These are phyloP conservation scores for Aegilops tauschii DNA, from an alignment of 176 grass and related monocot species.

Conservation along the genomic window DNA sequence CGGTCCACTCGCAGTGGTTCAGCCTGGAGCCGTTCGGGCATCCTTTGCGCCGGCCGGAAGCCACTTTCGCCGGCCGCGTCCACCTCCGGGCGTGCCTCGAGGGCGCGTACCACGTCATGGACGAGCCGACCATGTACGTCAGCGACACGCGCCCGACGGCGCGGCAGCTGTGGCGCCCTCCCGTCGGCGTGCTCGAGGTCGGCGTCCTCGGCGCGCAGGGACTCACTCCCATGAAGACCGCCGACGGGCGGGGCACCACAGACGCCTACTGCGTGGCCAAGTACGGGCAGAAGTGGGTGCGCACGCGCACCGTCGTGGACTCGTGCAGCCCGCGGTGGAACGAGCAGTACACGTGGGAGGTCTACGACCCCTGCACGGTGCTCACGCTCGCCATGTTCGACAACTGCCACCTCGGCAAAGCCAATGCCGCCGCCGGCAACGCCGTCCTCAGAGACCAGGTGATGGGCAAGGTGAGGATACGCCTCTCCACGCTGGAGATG, in stretches of 20 bases:
- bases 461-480: slow-evolving; percentile 80
- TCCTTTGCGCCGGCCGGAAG: not conserved
- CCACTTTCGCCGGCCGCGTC: slow-evolving; percentile 37
- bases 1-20: slow-evolving; percentile 68
- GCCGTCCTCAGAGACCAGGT: slow-evolving; percentile 22
- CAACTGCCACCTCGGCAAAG: slow-evolving; percentile 44
- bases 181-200: slow-evolving; percentile 67
- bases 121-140: slow-evolving; percentile 70
- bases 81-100: slow-evolving; percentile 76
- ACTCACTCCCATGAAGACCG: slow-evolving; percentile 56
- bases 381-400: slow-evolving; percentile 82
- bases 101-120: slow-evolving; percentile 82
- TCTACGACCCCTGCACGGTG: slow-evolving; percentile 77
- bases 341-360: slow-evolving; percentile 93
- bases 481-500: slow-evolving; percentile 67
- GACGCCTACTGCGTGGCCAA: slow-evolving; percentile 84
- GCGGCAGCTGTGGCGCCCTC: slow-evolving; percentile 62
- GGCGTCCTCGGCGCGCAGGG: slow-evolving; percentile 68
- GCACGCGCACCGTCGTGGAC: slow-evolving; percentile 60
- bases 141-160: slow-evolving; percentile 70
- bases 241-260: slow-evolving; percentile 39
- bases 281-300: slow-evolving; percentile 89
- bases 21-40: slow-evolving; percentile 54
- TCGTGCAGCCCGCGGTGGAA: slow-evolving; percentile 68
- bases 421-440: not conserved